Evolutionary conservation across 306 rosid genomes (phyloP).

Genomic region (Rosa lucieae): DNA sequence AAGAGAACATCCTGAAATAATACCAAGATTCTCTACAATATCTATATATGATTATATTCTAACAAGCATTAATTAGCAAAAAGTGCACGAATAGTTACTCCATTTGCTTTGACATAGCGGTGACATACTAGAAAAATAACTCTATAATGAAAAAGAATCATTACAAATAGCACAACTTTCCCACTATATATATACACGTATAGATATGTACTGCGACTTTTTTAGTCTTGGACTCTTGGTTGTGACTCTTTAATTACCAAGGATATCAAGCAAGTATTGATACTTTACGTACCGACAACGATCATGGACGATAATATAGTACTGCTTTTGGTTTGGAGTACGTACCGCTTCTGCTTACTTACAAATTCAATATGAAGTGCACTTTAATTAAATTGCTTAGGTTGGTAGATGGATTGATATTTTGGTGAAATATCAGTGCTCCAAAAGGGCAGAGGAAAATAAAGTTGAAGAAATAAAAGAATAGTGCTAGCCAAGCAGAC

Average conservation of each 20-base stretch:
- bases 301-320: not conserved
- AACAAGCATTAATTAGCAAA: too few species aligned
- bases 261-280: conserved; percentile 3
- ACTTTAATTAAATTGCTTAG: not conserved
- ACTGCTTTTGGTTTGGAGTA: not conserved
- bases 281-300: not conserved
- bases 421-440: not conserved
- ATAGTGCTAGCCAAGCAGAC: not conserved
- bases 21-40: too few species aligned
- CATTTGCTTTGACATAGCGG: too few species aligned
- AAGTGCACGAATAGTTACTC: too few species aligned
- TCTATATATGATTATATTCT: too few species aligned
- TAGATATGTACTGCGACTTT: not conserved
- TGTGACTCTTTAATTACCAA: not conserved
- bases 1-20: too few species aligned
- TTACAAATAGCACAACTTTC: too few species aligned
- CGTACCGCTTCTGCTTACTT: not conserved
- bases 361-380: too few species aligned
- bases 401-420: not conserved
- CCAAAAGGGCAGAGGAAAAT: not conserved
- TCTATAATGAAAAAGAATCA: too few species aligned
- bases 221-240: not conserved
- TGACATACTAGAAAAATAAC: too few species aligned
- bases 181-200: too few species aligned
- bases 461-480: not conserved